Evolutionary conservation across 306 rosid genomes (phyloP), one percentile per base, ranked within the genome.

Genomic region (Dicorynia guianensis): DNA sequence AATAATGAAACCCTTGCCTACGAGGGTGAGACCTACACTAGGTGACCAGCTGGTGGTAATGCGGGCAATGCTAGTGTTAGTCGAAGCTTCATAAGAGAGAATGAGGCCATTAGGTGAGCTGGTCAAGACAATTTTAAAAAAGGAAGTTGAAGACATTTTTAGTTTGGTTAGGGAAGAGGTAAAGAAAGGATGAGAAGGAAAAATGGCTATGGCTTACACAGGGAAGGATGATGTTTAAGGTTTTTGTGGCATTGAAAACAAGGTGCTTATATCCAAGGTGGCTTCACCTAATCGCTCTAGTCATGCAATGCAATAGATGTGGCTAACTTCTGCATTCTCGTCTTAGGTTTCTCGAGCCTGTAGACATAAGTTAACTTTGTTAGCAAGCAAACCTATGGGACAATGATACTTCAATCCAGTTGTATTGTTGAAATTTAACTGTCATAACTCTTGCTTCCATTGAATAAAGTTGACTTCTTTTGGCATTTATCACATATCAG

Each of bases 31-130:
- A 56, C 94, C 96, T 0, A 80, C 67, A 0, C 76, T 75, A 0
- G 98, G 96, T 0, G 95, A 87, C 11, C 76, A 76, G 63, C 90
- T 87, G 1, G 83, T 80, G 0, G 70, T 63, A 79, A 85, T 90
- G 4, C 44, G 76, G 11, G 84, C 77, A 0, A 89, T 14, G 13
- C 43, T 5, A 53, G 76, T 7, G 17, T 89, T 89, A 0, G 79
- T 80, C 62, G 89, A 79, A 15, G 87, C 77, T 0, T 88, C 87
- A 0, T 87, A 90, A 62, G 86, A 90, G 3, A 25, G 49, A 39
- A 89, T 85, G 67, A 85, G 87, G 35, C 94, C 93, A 6, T 88
- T 87, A 0, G 83, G 85, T 11, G 95, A 90, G 80, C 85, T 85
- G 3, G 88, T 87, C 67, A 93, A 89, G 80, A 93, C 59, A 70